phyloP scores from a whole-genome alignment of 345 rosid genomes.

The Rhodomyrtus tomentosa region DNA sequence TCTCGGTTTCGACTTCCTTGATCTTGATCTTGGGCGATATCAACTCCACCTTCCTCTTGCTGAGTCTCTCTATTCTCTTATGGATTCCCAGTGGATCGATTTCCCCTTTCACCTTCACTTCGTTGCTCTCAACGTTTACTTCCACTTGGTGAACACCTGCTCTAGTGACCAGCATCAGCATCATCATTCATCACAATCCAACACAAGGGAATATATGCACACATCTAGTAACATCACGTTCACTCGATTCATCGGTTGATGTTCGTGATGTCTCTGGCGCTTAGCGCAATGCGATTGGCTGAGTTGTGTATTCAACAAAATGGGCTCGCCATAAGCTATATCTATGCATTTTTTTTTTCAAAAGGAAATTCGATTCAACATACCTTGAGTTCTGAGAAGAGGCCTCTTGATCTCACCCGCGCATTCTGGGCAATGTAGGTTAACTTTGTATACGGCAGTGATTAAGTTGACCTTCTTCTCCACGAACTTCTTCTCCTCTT shows the following conservation, averaged over 20 bases:
- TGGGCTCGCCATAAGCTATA: not conserved
- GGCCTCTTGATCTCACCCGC: constrained; percentile 56
- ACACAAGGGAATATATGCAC: not conserved
- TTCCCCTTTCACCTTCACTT: constrained; percentile 63
- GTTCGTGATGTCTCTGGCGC: not conserved
- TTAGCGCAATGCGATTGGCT: not conserved
- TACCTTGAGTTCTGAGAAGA: constrained; percentile 45
- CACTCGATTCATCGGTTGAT: not conserved
- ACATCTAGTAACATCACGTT: not conserved
- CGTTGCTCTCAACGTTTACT: constrained; percentile 38
- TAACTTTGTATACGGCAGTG: constrained; percentile 62
- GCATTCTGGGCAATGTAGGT: constrained; percentile 70
- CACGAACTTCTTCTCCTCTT: constrained; percentile 3
- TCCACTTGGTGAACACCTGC: constrained; percentile 70
- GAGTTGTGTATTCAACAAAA: not conserved
- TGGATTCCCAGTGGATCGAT: constrained; percentile 48
- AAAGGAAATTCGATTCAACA: not conserved
- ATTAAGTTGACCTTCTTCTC: constrained; percentile 6
- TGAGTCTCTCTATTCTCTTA: constrained; percentile 43
- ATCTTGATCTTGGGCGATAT: constrained; percentile 38
- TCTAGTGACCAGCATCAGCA: not conserved
- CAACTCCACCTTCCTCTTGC: constrained; percentile 60
- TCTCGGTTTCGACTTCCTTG: constrained; percentile 15
- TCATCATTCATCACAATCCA: not conserved
- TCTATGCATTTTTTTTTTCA: not conserved